Base-by-base conservation (phyloP, 1,284 basidiomycete species). In the Psilocybe mexicana region DNA sequence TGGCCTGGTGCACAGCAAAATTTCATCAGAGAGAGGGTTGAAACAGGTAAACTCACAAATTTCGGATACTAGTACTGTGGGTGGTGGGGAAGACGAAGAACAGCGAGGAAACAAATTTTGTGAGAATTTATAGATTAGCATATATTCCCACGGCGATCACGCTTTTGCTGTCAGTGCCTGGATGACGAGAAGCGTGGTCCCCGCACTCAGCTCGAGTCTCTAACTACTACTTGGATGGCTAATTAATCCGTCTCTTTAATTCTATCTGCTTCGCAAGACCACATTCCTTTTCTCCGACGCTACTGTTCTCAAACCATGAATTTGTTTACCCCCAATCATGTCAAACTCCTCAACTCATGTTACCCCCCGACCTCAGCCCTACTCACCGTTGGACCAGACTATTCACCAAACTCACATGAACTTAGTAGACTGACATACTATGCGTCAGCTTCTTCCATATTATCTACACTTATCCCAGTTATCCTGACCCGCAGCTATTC, bases 361-460 rank as follows among this genome's bases (percentile, higher is more conserved):
- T 98, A 97, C 74, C 96, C 96, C 5, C 83, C 90, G 2, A 78
- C 87, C 56, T 92, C 94, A 64, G 83, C 88, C 7, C 82, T 96
- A 45, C 75, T 88, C 48, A 85, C 88, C 30, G 82, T 91, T 7
- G 90, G 83, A 26, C 88, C 92, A 36, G 90, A 93, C 55, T 96
- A 88, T 73, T 84, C 84, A 43, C 94, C 94, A 1, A 91, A 94
- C 63, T 84, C 90, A 0, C 95, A 97, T 72, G 95, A 98, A 69
- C 82, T 98, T 35, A 94, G 93, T 55, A 87, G 91, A 47, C 81
- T 99, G 61, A 93, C 93, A 3, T 98, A 98, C 76, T 96, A 94
- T 79, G 94, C 92, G 80, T 82, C 54, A 59, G 75, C 57, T 10
- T 38, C 43, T 52, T 26, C 14, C 48, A 6, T 49, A 24, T 56